Evolutionary conservation across 768 basidiomycete species (phyloP).

Genomic region (Pholiota microspora): DNA sequence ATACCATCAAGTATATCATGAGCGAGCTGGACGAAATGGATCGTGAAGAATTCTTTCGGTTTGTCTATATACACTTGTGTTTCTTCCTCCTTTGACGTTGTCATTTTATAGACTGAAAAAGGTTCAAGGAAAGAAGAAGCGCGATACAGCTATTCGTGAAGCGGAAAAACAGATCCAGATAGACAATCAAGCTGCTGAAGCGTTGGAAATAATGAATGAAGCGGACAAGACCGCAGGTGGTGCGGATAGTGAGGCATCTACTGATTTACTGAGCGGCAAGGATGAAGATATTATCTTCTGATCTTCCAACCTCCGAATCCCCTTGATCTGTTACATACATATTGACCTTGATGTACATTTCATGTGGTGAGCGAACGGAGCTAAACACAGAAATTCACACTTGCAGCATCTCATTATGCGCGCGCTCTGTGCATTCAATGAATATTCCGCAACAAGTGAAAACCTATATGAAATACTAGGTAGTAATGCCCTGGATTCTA

Average conservation of each 20-base stretch:
- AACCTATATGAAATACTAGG: too few species aligned
- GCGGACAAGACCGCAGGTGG: conserved; percentile 21
- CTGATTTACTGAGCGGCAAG: conserved; percentile 76
- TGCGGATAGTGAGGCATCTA: conserved; percentile 7
- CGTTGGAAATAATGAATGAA: conserved; percentile 31
- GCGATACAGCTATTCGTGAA: conserved; percentile 56
- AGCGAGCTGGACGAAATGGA: conserved; percentile 99
- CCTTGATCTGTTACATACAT: too few species aligned
- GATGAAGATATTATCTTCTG: conserved; percentile 95
- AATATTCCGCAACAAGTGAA: too few species aligned
- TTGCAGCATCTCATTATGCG: too few species aligned
- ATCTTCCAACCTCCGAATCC: conserved; percentile 14
- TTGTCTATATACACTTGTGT: conserved; percentile 13
- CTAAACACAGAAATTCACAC: too few species aligned
- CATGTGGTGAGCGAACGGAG: not conserved
- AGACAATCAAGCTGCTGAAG: conserved; percentile 27
- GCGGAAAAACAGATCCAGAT: conserved; percentile 20
- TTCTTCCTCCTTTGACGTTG: not conserved
- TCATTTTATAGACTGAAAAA: conserved; percentile 76
- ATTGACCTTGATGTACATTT: too few species aligned
- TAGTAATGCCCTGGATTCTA: too few species aligned
- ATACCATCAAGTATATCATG: conserved; percentile 97
- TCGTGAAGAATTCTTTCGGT: conserved; percentile 92
- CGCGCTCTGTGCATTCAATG: too few species aligned
- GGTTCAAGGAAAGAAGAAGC: conserved; percentile 96